A percentile compares a stretch with the other conserved stretches of the same genome.
These are phyloP conservation scores for Fragaria ananassa DNA, from an alignment of 306 rosid species.

Conservation along the genomic window DNA sequence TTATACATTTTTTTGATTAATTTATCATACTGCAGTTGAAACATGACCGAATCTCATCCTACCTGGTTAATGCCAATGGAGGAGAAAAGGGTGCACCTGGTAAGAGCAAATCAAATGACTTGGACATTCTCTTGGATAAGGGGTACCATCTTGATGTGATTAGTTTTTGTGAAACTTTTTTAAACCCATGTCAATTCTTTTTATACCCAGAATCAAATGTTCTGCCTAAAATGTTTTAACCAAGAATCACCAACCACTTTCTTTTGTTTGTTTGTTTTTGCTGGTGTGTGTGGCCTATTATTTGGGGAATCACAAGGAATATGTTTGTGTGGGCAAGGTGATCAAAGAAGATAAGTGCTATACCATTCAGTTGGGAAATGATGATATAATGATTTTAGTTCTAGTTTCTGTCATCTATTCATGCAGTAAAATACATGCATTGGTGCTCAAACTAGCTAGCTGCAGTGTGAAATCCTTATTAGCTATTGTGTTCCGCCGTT, in stretches of 20 bases:
- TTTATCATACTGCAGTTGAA: constrained; percentile 36
- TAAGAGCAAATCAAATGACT: constrained; percentile 15
- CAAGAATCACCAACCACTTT: neutral
- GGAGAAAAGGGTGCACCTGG: constrained; percentile 29
- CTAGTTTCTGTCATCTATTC: neutral
- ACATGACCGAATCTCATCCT: constrained; percentile 35
- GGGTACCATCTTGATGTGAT: neutral
- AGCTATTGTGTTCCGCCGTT: neutral
- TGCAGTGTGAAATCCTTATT: neutral
- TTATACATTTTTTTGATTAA: neutral
- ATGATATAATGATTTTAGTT: neutral
- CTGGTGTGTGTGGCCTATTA: neutral
- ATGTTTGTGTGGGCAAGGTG: neutral
- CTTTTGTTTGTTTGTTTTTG: neutral
- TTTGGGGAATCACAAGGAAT: neutral
- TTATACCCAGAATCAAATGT: neutral
- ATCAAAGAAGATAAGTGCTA: neutral
- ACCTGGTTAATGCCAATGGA: constrained; percentile 36
- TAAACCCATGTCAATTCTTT: neutral
- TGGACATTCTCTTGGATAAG: neutral
- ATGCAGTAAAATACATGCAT: neutral
- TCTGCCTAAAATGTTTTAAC: neutral
- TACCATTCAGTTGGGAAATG: neutral
- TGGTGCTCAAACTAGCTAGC: neutral
- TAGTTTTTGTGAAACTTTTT: neutral